Evolutionary conservation across 2,329 filamentous ascomycete genomes (phyloP), one percentile per base, ranked within the genome.

Genomic region (Helotiales sp.): DNA sequence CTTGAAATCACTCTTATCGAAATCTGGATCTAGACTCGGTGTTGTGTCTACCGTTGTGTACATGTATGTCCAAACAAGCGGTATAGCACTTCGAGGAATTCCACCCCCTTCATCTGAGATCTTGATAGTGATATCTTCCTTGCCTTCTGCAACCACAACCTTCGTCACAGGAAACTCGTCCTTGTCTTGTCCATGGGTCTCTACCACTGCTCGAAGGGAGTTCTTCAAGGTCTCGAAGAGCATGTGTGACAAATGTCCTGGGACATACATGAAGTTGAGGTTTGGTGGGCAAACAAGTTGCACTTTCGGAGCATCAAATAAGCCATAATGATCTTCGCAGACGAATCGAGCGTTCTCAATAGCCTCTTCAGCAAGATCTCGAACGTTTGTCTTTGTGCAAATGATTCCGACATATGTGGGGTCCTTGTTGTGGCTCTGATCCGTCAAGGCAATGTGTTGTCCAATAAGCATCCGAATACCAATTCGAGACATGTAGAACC

Each of bases 51-150:
- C 95, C 2, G 95, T 99, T 33, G 95, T 99, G 74, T 99, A 99
- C 95, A 98, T 99, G 74, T 99, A 99, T 12, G 95, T 99, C 95
- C 95, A 99, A n/a, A 98, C 95, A 13, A 99, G 82, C 5, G 95
- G 95, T 63, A 99, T 98, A 52, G 91, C 85, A 68, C 90, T 96
- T 69, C 95, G 81, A 0, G 95, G 92, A 53, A 99, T 98, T 61
- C 95, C 95, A 63, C 95, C 95, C 58, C 95, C 95, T 76, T 99
- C 95, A 73, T 99, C 95, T 4, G 89, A 91, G 67, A 99, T 89
- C 77, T 99, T 99, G 79, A 99, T 97, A 5, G 95, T 99, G 69
- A 99, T 99, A 70, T 99, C 95, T 76, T 99, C 95, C 73, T 95
- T 93, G 58, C 95, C 95, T 75, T 99, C 93, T 30, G 95, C 95